Percentiles rank a stretch among this genome's conserved stretches.
Conservation (phyloP, 805 yeast species). For the Barnettozyma vustinii region DNA sequence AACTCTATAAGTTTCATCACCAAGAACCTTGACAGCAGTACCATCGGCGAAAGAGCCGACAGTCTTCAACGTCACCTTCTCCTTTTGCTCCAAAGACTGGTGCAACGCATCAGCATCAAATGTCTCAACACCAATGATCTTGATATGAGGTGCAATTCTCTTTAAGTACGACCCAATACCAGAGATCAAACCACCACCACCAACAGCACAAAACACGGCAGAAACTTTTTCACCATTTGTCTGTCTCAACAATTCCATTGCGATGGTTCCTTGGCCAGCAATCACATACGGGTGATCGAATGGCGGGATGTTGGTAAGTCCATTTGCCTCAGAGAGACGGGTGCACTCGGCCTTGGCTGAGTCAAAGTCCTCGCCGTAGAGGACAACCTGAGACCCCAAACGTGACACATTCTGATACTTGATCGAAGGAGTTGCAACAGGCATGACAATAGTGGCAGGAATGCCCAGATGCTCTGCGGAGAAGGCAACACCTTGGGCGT, state of each 20-base stretch:
- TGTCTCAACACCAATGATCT: constrained; percentile 93
- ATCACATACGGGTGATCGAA: constrained; percentile 96
- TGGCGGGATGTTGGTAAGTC: constrained; percentile 91
- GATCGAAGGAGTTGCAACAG: constrained; percentile 92
- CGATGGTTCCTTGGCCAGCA: constrained; percentile 99
- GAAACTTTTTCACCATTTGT: constrained; percentile 66
- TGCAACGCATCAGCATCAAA: constrained; percentile 91
- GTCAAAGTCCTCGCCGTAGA: constrained; percentile 92
- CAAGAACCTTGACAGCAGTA: constrained; percentile 87
- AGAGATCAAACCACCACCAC: constrained; percentile 95
- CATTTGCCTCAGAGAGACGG: constrained; percentile 61
- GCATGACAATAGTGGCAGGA: constrained; percentile 98
- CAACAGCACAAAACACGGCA: constrained; percentile 90
- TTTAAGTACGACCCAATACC: constrained; percentile 89
- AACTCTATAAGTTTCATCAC: constrained; percentile 86
- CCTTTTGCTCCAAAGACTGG: constrained; percentile 54
- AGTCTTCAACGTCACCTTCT: constrained; percentile 50
- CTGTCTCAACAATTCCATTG: constrained; percentile 88
- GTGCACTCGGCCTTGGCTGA: constrained; percentile 90
- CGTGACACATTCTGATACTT: constrained; percentile 88
- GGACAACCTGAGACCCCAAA: constrained; percentile 89
- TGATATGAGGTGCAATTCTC: constrained; percentile 96
- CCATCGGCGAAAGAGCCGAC: constrained; percentile 99
- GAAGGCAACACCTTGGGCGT: constrained; percentile 97
- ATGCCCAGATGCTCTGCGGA: constrained; percentile 81